Conservation (phyloP, 371 early-diverging fungal species). For the Funneliformis caledonium region DNA sequence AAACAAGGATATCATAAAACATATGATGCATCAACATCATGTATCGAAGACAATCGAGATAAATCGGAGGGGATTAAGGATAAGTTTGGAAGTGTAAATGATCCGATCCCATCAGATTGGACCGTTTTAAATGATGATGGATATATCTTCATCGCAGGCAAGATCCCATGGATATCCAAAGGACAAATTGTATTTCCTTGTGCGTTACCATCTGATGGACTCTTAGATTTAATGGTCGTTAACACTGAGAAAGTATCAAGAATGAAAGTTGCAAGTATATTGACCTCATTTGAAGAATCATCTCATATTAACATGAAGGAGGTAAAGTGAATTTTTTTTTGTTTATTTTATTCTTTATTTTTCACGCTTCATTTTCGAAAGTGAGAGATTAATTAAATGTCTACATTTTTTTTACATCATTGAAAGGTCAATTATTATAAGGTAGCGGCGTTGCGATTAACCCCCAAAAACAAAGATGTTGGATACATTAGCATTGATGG, state of each 20-base stretch:
- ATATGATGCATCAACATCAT: background rate
- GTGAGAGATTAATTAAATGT: background rate
- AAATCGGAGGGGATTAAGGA: background rate
- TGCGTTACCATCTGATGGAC: slow-evolving; percentile 63
- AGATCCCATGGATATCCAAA: slow-evolving; percentile 59
- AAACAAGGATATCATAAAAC: slow-evolving; percentile 44
- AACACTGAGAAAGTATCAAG: slow-evolving; percentile 52
- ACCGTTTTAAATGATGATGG: slow-evolving; percentile 54
- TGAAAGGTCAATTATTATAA: slow-evolving; percentile 65
- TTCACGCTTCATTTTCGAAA: background rate
- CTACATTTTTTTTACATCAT: background rate
- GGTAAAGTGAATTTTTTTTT: slow-evolving; percentile 44
- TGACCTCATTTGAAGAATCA: slow-evolving; percentile 59
- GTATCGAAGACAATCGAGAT: background rate
- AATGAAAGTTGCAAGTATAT: slow-evolving; percentile 40
- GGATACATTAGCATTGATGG: slow-evolving; percentile 67
- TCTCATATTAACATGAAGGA: slow-evolving; percentile 55
- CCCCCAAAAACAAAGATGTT: slow-evolving; percentile 49
- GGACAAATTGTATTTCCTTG: slow-evolving; percentile 62
- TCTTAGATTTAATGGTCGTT: slow-evolving; percentile 56
- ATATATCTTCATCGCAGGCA: slow-evolving; percentile 57
- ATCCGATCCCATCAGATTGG: slow-evolving; percentile 57
- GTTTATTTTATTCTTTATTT: too few relatives aligned
- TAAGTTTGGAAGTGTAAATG: slow-evolving; percentile 41
- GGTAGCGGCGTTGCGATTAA: slow-evolving; percentile 61